Conservation (phyloP, 73 alveolate species). For the Loxodes magnus region DNA sequence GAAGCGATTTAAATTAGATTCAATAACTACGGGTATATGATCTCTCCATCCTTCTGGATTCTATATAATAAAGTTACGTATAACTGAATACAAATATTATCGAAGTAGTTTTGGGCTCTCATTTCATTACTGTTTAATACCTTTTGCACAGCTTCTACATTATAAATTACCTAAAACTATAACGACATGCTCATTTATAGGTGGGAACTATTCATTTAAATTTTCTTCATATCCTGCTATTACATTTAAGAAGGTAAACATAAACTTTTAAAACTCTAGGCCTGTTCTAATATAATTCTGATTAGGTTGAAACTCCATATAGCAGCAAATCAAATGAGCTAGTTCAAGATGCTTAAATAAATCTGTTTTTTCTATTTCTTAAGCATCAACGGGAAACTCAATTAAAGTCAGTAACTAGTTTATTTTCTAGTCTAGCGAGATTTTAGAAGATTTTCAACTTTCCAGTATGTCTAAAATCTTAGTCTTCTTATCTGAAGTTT, state of each 20-base stretch:
- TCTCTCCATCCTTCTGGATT: constrained; percentile 25
- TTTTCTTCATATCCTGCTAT: constrained; percentile 6
- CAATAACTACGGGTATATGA: constrained; percentile 50
- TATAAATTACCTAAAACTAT: constrained; percentile 19
- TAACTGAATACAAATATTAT: constrained; percentile 15
- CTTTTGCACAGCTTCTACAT: constrained; percentile 15
- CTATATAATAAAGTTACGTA: constrained; percentile 8
- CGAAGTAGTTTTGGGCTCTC: constrained; percentile 24
- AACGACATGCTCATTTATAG: constrained; percentile 27
- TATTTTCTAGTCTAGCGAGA: too few relatives aligned
- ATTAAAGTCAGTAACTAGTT: too few relatives aligned
- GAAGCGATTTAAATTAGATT: constrained; percentile 17
- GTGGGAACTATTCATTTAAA: not conserved
- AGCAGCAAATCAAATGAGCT: too few relatives aligned
- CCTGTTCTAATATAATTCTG: too few relatives aligned
- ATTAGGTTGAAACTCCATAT: too few relatives aligned
- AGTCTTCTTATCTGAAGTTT: too few relatives aligned
- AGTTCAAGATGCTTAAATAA: too few relatives aligned
- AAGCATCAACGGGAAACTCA: too few relatives aligned
- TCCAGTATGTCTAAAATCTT: too few relatives aligned
- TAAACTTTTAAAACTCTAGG: not conserved
- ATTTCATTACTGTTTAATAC: constrained; percentile 7
- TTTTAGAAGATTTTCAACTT: too few relatives aligned
- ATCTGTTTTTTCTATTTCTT: too few relatives aligned
- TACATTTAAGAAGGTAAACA: not conserved